Conservation (phyloP, 2,329 filamentous ascomycete species). For the Paracamarosporium sp. region DNA sequence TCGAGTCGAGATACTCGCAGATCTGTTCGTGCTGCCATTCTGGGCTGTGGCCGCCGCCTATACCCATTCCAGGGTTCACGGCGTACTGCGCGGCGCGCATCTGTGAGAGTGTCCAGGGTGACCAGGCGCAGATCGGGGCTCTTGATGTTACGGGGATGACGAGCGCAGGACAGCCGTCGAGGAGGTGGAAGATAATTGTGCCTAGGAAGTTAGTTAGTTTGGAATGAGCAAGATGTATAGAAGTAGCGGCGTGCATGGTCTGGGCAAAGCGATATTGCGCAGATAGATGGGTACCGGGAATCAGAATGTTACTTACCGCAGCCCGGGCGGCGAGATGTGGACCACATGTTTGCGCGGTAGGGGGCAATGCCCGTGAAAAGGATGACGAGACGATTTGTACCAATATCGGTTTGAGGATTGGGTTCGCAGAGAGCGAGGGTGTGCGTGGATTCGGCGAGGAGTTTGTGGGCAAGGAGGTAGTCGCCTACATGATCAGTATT, state of each 20-base stretch:
- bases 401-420: constrained; percentile 33
- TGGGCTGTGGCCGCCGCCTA: constrained; percentile 23
- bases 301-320: constrained; percentile 21
- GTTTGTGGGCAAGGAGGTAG: constrained; percentile 45
- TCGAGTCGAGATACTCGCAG: constrained; percentile 41
- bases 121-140: constrained; percentile 42
- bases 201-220: neutral
- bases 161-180: constrained; percentile 46
- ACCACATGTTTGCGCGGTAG: constrained; percentile 45
- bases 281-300: neutral
- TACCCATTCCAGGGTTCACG: constrained; percentile 5
- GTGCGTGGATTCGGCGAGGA: constrained; percentile 38
- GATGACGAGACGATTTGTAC: constrained; percentile 43
- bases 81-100: constrained; percentile 27
- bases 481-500: constrained; percentile 26
- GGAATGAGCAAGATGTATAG: neutral
- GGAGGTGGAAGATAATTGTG: constrained; percentile 45
- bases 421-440: constrained; percentile 42
- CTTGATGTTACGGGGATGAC: constrained; percentile 40
- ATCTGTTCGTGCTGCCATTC: constrained; percentile 44
- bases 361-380: constrained; percentile 49
- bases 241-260: no score
- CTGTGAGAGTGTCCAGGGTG: constrained; percentile 42
- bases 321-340: constrained; percentile 45
- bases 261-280: no score